phyloP scores from a whole-genome alignment of 371 early-diverging fungal species.

The Homolaphlyctis polyrhiza region DNA sequence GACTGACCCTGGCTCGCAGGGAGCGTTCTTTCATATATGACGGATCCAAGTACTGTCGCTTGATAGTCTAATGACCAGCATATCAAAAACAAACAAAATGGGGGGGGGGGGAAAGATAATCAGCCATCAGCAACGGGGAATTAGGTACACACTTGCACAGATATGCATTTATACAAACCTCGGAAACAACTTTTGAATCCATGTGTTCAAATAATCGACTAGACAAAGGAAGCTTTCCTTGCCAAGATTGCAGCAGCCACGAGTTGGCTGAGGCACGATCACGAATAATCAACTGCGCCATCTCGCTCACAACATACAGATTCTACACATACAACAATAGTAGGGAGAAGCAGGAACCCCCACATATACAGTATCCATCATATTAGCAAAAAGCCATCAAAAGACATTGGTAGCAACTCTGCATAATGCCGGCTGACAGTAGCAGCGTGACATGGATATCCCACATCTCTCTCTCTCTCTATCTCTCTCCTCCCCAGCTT shows the following conservation, averaged over 20 bases:
- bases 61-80: background rate
- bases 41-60: background rate
- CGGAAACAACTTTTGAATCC: constrained; percentile 24
- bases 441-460: too few relatives aligned
- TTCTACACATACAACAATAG: constrained; percentile 30
- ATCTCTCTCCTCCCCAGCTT: too few relatives aligned
- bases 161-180: background rate
- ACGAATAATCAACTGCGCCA: constrained; percentile 72
- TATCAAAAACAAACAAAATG: background rate
- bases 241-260: constrained; percentile 70
- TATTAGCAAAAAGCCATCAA: background rate
- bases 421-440: background rate
- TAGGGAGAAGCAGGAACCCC: background rate
- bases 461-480: too few relatives aligned
- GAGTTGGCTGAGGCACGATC: constrained; percentile 53
- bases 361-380: background rate
- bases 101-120: background rate
- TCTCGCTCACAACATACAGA: constrained; percentile 76
- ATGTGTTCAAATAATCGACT: constrained; percentile 53
- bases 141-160: too few relatives aligned
- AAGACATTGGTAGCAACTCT: background rate
- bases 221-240: constrained; percentile 55
- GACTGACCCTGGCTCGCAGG: background rate
- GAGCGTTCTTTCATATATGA: background rate
- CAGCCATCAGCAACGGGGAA: background rate